Evolutionary conservation across 805 yeast genomes (phyloP), one percentile per base, ranked within the genome.

Genomic region (Yarrowia porcina): DNA sequence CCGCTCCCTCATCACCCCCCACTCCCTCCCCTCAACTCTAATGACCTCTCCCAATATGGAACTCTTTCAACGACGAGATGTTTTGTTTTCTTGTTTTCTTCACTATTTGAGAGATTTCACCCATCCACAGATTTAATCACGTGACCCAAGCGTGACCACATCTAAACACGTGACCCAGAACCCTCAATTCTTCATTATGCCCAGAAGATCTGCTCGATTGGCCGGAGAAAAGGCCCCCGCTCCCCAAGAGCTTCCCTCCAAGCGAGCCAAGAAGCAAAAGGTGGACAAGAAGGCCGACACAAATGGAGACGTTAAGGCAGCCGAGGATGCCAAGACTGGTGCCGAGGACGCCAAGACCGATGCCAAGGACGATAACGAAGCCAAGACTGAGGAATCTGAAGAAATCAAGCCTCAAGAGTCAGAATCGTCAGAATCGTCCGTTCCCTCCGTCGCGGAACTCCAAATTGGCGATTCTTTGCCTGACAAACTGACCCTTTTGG

Each of bases 401-500:
- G 61, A 30, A 42, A 35, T 11, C 59, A 33, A 25, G 61, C 13
- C 18, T 17, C 21, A 35, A 38, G 15, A 30, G n/a, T n/a, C n/a
- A n/a, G n/a, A n/a, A n/a, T n/a, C n/a, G n/a, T n/a, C n/a, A n/a
- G n/a, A n/a, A n/a, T n/a, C n/a, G n/a, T n/a, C n/a, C n/a, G n/a
- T n/a, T n/a, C n/a, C n/a, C n/a, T n/a, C n/a, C n/a, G 25, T 8
- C 17, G 11, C 4, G 2, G 56, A 23, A 59, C 65, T 80, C 36
- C 72, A 82, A 63, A 76, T 83, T 17, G 94, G 92, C 27, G 91
- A 84, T 69, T 74, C 73, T 10, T 79, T 89, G 47, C 96, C 96
- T 13, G 86, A 83, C 64, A 50, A 30, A 2, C 67, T 90, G 47
- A 78, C 79, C 0, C 76, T 91, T 42, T 67, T 77, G 61, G 84